Base-by-base conservation (phyloP, 331 rosid species). In the Acacia pycnantha region DNA sequence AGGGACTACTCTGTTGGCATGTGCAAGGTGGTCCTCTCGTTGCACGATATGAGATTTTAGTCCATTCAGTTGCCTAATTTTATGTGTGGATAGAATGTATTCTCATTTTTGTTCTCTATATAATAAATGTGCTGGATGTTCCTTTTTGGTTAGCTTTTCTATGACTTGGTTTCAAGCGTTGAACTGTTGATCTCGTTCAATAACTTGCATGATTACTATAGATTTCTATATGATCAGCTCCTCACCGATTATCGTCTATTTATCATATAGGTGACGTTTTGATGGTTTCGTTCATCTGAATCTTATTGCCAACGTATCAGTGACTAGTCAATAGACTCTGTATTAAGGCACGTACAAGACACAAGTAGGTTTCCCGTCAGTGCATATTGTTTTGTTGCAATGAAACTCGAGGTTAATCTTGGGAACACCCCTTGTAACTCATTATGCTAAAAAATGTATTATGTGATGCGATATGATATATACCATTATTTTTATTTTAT, bases 81-180 rank as follows among this genome's bases (percentile, higher is more conserved):
- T 44, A 14, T 82, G 58, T 81, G 87, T 77, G 88, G 87, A 82
- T 83, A 70, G 53, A 64, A 59, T 72, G 48, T 54, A 27, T 86
- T 79, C 61, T 81, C 84, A 53, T 65, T 66, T 83, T 51, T 66
- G 44, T 69, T 37, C 82, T 69, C 78, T 35, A 29, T 2, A 31
- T 54, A 44, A 84, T 84, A 54, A 70, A 77, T 80, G 70, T 40
- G 58, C 82, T 78, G 84, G 85, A 73, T 40, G 74, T 73, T 64
- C 46, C 74, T 80, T 64, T 37, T 66, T 24, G 11, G 35, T 21
- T 33, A 26, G 31, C 62, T 74, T 61, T 66, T 59, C 79, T 8
- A 11, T 3, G 16, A 11, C 41, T 56, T 59, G 21, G 29, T 48
- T n/a, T 8, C 6, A 13, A 68, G 51, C n/a, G 6, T 62, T 4